Base-by-base conservation (phyloP, 768 basidiomycete species). In the Tephrocybe sp. region DNA sequence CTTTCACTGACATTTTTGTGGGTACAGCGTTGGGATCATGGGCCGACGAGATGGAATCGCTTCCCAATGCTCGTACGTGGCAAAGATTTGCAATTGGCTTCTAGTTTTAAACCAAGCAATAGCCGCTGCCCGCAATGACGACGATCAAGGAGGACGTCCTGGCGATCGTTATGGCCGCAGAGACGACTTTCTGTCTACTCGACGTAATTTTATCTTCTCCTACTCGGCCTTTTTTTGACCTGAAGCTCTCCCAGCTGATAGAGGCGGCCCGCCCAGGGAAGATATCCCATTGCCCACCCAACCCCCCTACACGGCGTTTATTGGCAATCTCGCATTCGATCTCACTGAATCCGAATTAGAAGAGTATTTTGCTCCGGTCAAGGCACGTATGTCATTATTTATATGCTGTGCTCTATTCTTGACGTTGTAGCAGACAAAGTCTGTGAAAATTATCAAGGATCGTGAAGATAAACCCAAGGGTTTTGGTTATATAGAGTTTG, bases 1-100 rank as follows among this genome's bases (percentile, higher is more conserved):
- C 30, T 31, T 16, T 37, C 42, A 47, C 43, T 55, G 39, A 53
- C 45, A 61, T 41, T 57, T 54, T 42, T 48, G 22, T 27, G 25
- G 44, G 44, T 42, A 13, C 16, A 93, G 92, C 84, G 45, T 72
- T 90, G 44, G 96, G 93, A 62, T 95, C 92, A 64, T 99, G 97
- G 97, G 97, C 97, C 6, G 97, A 98, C 66, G 97, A 98, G 70
- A 94, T 98, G 92, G 95, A 97, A 57, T 60, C 79, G 25, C 79
- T 98, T 54, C 96, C 96, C 22, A 88, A 83, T 60, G 95, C 92
- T 63, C 96, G 96, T 98, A 74, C 74, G 94, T 77, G 51, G 47
- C 44, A 52, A 31, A 25, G 47, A 37, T 39, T 18, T 52, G 28
- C 26, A 18, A 18, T 30, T 47, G 19, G 34, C 15, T 42, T 16